Evolutionary conservation across 257 asterid species (phyloP), one percentile per base, ranked within the genome.

Genomic region (Ilex aquifolium): DNA sequence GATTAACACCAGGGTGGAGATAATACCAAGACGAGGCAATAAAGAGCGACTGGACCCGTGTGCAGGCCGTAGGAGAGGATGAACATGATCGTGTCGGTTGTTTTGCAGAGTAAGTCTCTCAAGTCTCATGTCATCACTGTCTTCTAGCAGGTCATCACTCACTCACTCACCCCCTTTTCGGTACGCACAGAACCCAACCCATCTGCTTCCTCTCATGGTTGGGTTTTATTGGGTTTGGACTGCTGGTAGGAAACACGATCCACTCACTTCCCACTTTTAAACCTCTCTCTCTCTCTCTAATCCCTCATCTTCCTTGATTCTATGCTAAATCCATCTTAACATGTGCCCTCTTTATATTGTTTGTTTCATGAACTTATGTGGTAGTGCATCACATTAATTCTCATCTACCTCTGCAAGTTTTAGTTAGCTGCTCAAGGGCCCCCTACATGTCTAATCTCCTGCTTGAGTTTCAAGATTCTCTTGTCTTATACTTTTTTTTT

Each of bases 1-100:
- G 39, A 49, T 3, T 4, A 15, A 4, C 10, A 49, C 54, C 17
- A 49, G 54, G 17, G 10, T 11, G 14, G 54, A 4, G 32, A 53
- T 50, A 60, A 49, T 11, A 53, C 29, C 54, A 46, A 49, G 67
- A 44, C 13, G 53, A 52, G 58, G 61, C 68, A 79, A 70, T 67
- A 65, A 82, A 76, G 80, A 73, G 76, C 62, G 30, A 76, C 52
- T 75, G 83, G 88, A 84, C 88, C 82, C 67, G 44, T 51, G 57
- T 69, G 85, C 78, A 79, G 76, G 70, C 50, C 71, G 69, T 40
- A 66, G 70, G 62, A 70, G 80, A 78, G 70, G 77, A 77, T 61
- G 82, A 85, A 76, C 78, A 81, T 67, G 72, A 72, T 49, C 42
- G 70, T 85, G 96, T 83, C 96, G 90, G 96, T 75, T 83, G 83